Evolutionary conservation across 2,329 filamentous ascomycete genomes (phyloP).

Genomic region (Ascochyta viciae-villosae): DNA sequence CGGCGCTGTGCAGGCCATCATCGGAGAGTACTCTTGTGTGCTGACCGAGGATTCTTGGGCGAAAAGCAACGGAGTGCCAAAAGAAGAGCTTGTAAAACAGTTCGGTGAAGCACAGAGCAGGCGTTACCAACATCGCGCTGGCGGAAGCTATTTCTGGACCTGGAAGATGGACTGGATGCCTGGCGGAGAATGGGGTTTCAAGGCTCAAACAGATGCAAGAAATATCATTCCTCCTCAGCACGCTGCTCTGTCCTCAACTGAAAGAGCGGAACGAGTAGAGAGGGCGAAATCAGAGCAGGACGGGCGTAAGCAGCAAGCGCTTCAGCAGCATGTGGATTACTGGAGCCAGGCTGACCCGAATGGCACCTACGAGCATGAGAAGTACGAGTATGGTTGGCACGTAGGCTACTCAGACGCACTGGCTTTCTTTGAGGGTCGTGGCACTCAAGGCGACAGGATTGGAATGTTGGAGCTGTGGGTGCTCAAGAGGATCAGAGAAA

Average conservation of each 20-base stretch:
- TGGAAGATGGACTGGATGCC: slow-evolving; percentile 68
- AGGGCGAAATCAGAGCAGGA: slow-evolving; percentile 52
- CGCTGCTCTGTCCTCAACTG: slow-evolving; percentile 19
- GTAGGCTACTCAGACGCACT: slow-evolving; percentile 63
- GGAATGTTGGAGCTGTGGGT: slow-evolving; percentile 66
- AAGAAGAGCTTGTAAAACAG: slow-evolving; percentile 50
- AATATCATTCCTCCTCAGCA: slow-evolving; percentile 50
- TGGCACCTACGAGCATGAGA: slow-evolving; percentile 59
- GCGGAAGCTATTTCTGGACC: slow-evolving; percentile 67
- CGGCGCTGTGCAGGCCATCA: slow-evolving; percentile 59
- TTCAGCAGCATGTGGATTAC: slow-evolving; percentile 56
- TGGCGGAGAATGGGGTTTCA: slow-evolving; percentile 68
- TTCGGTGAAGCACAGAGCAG: slow-evolving; percentile 60
- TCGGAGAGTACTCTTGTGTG: slow-evolving; percentile 67
- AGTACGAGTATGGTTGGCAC: slow-evolving; percentile 64
- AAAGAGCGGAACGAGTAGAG: slow-evolving; percentile 39
- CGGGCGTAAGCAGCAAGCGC: slow-evolving; percentile 44
- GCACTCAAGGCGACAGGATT: slow-evolving; percentile 57
- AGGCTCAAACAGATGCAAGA: slow-evolving; percentile 57
- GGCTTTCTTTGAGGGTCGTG: slow-evolving; percentile 57
- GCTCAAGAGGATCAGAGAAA: slow-evolving; percentile 62
- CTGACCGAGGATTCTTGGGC: slow-evolving; percentile 59
- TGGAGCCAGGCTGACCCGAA: slow-evolving; percentile 58
- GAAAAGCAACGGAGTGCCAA: slow-evolving; percentile 43
- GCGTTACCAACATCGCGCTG: slow-evolving; percentile 58